Evolutionary conservation across 2,329 filamentous ascomycete genomes (phyloP).

Genomic region (Penicillium sp.): DNA sequence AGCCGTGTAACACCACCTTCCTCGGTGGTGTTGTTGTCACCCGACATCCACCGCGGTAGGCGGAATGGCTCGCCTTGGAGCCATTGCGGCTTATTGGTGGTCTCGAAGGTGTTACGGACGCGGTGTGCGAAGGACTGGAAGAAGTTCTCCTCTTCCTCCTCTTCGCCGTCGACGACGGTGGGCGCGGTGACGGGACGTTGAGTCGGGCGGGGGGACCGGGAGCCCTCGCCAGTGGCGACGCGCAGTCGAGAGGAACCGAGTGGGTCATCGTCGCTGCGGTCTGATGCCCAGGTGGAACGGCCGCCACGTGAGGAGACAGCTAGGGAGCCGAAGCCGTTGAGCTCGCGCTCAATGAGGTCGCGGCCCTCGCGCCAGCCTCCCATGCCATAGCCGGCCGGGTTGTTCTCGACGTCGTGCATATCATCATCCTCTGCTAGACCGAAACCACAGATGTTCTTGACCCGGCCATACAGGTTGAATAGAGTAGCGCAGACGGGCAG

Average conservation of each 20-base stretch:
- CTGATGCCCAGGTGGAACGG: slow-evolving; percentile 33
- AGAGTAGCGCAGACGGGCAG: slow-evolving; percentile 81
- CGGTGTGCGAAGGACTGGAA: slow-evolving; percentile 81
- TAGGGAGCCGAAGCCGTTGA: slow-evolving; percentile 61
- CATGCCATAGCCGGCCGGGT: slow-evolving; percentile 67
- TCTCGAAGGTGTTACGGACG: slow-evolving; percentile 90
- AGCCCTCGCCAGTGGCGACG: slow-evolving; percentile 34
- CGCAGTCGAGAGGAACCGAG: slow-evolving; percentile 37
- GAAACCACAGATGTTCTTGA: slow-evolving; percentile 76
- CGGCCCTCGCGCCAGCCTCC: slow-evolving; percentile 90
- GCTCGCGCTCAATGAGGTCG: slow-evolving; percentile 84
- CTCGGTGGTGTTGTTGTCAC: slow-evolving; percentile 48
- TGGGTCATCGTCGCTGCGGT: slow-evolving; percentile 28
- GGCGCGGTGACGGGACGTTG: slow-evolving; percentile 37
- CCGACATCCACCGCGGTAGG: slow-evolving; percentile 79
- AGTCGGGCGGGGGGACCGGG: slow-evolving; percentile 31
- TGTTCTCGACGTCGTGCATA: slow-evolving; percentile 59
- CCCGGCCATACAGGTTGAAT: slow-evolving; percentile 85
- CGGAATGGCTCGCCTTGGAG: slow-evolving; percentile 73
- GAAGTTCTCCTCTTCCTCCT: slow-evolving; percentile 75
- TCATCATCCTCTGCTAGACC: slow-evolving; percentile 77
- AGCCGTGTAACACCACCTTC: slow-evolving; percentile 39
- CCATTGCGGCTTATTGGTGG: slow-evolving; percentile 79
- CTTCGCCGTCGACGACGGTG: slow-evolving; percentile 56
- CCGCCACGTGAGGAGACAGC: slow-evolving; percentile 42